A percentile compares a stretch with the other conserved stretches of the same genome.
phyloP scores from a whole-genome alignment of 2,329 filamentous ascomycete genomes.

The Hymenoscyphus linearis region DNA sequence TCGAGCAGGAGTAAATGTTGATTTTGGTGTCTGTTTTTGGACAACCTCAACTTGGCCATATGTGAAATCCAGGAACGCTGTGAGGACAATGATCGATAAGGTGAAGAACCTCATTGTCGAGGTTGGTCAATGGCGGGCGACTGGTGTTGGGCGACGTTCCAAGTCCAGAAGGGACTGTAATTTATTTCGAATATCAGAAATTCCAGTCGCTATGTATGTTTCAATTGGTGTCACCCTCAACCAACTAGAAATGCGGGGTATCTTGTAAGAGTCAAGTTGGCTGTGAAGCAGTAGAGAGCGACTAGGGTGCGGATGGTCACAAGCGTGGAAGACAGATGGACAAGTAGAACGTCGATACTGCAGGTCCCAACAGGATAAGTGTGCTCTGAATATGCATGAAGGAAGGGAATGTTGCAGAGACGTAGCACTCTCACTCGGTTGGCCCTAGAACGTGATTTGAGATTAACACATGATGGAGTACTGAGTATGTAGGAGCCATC shows the following conservation, averaged over 20 bases:
- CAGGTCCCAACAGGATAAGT: background rate
- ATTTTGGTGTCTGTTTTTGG: constrained; percentile 31
- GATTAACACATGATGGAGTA: background rate
- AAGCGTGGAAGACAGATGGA: constrained; percentile 4
- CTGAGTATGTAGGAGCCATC: background rate
- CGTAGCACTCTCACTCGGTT: background rate
- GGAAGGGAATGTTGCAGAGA: background rate
- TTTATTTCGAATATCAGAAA: background rate
- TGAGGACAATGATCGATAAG: constrained; percentile 1
- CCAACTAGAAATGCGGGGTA: background rate
- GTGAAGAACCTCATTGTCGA: constrained; percentile 1
- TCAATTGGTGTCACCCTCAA: background rate
- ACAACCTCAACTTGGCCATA: background rate
- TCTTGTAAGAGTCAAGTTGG: background rate
- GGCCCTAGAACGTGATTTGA: background rate
- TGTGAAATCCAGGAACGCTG: constrained; percentile 7
- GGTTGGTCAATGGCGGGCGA: background rate
- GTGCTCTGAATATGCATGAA: background rate
- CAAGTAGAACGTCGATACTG: constrained; percentile 2
- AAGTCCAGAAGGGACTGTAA: background rate
- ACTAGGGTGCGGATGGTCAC: constrained; percentile 4
- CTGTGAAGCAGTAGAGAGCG: background rate
- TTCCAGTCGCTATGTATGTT: background rate
- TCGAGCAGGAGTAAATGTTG: constrained; percentile 57
- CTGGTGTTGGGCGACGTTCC: background rate